Conservation (phyloP, 2,329 filamentous ascomycete genomes). For the Helotiales sp. region DNA sequence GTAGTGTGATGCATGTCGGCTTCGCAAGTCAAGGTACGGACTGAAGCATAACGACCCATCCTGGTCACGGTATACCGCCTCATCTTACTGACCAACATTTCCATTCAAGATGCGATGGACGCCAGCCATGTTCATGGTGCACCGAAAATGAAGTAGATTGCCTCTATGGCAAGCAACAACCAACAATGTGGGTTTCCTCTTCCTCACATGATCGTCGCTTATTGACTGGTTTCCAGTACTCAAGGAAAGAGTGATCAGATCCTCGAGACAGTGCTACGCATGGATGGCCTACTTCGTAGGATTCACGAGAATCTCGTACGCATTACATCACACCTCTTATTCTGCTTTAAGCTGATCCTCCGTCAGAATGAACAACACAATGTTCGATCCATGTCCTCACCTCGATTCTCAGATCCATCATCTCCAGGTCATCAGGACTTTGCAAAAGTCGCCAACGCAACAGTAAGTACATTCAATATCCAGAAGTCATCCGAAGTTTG, state of each 20-base stretch:
- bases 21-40: slow-evolving; percentile 20
- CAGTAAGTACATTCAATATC: not conserved
- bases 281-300: slow-evolving; percentile 44
- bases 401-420: slow-evolving; percentile 16
- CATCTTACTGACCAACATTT: not conserved
- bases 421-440: slow-evolving; percentile 20
- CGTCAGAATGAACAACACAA: slow-evolving; percentile 15
- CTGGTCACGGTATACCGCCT: not conserved
- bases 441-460: slow-evolving; percentile 23
- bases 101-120: slow-evolving; percentile 20
- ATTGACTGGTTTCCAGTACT: slow-evolving; percentile 25
- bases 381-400: slow-evolving; percentile 10
- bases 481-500: not conserved
- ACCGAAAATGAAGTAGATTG: slow-evolving; percentile 26
- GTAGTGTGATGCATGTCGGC: slow-evolving; percentile 22
- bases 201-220: not conserved
- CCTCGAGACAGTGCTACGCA: slow-evolving; percentile 48
- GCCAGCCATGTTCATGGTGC: slow-evolving; percentile 25
- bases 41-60: not conserved
- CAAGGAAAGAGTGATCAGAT: slow-evolving; percentile 53
- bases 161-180: slow-evolving; percentile 20
- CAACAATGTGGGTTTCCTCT: not conserved
- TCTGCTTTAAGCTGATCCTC: not conserved
- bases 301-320: slow-evolving; percentile 23
- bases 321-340: too few relatives aligned